These are phyloP conservation scores for Polytolypa hystricis DNA, from an alignment of 2,329 filamentous ascomycete genomes.

Conservation along the genomic window DNA sequence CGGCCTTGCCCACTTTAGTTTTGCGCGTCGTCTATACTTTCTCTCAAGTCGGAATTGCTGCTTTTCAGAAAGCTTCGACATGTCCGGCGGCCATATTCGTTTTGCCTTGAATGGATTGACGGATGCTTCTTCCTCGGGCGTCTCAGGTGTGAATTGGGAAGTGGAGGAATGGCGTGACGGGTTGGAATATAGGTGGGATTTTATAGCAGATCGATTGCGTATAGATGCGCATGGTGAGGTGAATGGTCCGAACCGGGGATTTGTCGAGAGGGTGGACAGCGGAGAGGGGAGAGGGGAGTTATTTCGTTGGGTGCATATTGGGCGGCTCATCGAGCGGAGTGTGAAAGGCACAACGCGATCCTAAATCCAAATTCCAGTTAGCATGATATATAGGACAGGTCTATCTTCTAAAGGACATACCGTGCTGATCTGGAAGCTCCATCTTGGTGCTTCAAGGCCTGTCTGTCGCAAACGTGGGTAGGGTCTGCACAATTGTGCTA, in stretches of 20 bases:
- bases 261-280: no score
- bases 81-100: slow-evolving; percentile 54
- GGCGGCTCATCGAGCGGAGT: no score
- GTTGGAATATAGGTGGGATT: slow-evolving; percentile 1
- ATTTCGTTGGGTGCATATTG: no score
- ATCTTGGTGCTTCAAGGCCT: no score
- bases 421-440: no score
- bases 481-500: no score
- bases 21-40: slow-evolving; percentile 50
- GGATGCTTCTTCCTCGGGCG: slow-evolving; percentile 21
- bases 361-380: no score
- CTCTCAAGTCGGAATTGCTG: slow-evolving; percentile 59
- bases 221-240: slow-evolving; percentile 7
- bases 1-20: slow-evolving; percentile 50
- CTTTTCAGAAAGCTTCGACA: slow-evolving; percentile 49
- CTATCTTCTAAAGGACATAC: no score
- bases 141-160: slow-evolving; percentile 8
- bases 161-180: slow-evolving; percentile 7
- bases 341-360: no score
- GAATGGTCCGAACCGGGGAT: slow-evolving; percentile 6
- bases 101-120: slow-evolving; percentile 50
- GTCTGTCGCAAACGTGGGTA: no score
- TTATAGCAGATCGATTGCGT: not conserved
- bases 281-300: no score
- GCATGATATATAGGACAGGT: no score